Evolutionary conservation across 495 filamentous ascomycete genomes (phyloP), one percentile per base, ranked within the genome.

Genomic region (Sporormia fimetaria): DNA sequence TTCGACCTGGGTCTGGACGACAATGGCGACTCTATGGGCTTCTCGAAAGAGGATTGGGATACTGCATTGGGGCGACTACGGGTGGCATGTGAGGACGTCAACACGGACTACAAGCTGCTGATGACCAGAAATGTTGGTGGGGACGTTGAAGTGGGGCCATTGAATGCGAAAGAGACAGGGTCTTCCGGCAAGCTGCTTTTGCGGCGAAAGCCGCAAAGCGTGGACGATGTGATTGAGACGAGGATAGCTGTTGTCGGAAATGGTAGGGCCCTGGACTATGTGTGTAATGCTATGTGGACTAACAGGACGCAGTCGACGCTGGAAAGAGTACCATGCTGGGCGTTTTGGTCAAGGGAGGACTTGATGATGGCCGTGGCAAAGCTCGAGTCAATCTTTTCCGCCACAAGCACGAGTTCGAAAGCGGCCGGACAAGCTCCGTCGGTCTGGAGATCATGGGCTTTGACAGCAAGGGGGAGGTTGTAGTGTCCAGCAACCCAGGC

Each of bases 371-470:
- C 3, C 74, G 90, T 49, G 90, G 90, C 18, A 88, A 83, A 63
- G 87, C 87, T 24, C 81, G 90, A 36, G 81, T 98, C 42, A 98
- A 96, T 49, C 81, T 98, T 9, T 98, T 98, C 67, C 71, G 90
- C 16, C 90, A 98, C 56, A 96, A 96, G 59, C 90, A 98, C 56
- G 90, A 98, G 61, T 79, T 96, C 33, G 90, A 98, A 58, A 88
- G 81, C 33, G 90, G 90, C 0, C 72, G 90, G 42, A 98, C 90
- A 5, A 90, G 82, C 60, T 96, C 92, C 1, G 90, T 98, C 3
- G 90, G 90, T 18, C 83, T 94, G 84, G 90, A 98, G 61, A 98
- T 98, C 33, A 90, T 98, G 84, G 90, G 90, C 8, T 98, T 95
- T 52, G 87, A 96, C 59, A 82, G 80, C 42, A 73, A 70, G 38